Evolutionary conservation across 2,329 filamentous ascomycete species (phyloP).

Genomic region (Colletotrichum sp.): DNA sequence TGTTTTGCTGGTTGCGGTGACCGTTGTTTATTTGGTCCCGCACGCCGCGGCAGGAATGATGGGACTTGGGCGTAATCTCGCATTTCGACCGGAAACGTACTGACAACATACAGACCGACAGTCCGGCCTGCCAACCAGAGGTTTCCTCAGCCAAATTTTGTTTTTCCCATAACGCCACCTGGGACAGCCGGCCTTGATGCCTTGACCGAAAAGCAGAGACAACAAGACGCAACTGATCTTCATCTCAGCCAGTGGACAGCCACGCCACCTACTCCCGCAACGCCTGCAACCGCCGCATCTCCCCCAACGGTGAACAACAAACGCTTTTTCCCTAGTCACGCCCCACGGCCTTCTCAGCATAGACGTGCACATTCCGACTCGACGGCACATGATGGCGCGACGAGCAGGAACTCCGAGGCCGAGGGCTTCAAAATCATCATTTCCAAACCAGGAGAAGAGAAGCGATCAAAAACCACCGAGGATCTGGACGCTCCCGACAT

Average conservation of each 20-base stretch:
- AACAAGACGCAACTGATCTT: conserved; percentile 28
- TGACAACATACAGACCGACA: conserved; percentile 53
- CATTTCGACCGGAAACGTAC: conserved; percentile 11
- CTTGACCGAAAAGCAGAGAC: conserved; percentile 34
- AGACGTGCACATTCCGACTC: conserved; percentile 78
- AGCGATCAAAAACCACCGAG: conserved; percentile 67
- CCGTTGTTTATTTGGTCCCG: not conserved
- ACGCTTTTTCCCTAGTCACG: conserved; percentile 34
- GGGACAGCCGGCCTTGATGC: conserved; percentile 62
- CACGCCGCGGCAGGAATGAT: conserved; percentile 4
- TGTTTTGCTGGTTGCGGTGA: not conserved
- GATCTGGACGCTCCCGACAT: conserved; percentile 49
- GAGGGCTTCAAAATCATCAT: conserved; percentile 83
- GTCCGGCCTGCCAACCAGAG: conserved; percentile 66
- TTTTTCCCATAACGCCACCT: conserved; percentile 66
- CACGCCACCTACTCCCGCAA: conserved; percentile 33
- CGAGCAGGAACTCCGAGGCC: conserved; percentile 58
- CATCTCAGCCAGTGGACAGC: conserved; percentile 48
- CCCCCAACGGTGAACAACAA: conserved; percentile 40
- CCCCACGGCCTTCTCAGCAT: conserved; percentile 40
- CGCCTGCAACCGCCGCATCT: conserved; percentile 20
- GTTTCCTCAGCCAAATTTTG: conserved; percentile 65
- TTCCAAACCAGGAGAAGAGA: conserved; percentile 68
- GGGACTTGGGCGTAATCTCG: conserved; percentile 8
- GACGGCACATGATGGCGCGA: conserved; percentile 68